These are phyloP conservation scores for Lasiodiplodia citricola DNA, from an alignment of 2,329 filamentous ascomycete species.

Conservation along the genomic window DNA sequence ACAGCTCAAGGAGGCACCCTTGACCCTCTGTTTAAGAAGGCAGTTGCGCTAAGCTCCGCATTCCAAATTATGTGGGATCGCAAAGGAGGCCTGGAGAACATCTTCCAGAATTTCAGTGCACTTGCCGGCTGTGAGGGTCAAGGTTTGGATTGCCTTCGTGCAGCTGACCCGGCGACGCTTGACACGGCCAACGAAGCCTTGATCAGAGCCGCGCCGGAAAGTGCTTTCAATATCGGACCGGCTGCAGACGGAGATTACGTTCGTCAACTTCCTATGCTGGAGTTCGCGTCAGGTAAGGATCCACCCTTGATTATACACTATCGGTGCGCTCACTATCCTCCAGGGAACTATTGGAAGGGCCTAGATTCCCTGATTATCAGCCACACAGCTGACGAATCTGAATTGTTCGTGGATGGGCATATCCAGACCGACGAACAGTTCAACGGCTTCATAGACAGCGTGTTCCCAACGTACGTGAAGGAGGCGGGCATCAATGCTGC, in stretches of 20 bases:
- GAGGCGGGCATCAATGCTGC: conserved; percentile 21
- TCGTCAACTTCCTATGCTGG: conserved; percentile 27
- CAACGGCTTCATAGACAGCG: conserved; percentile 3
- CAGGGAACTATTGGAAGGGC: conserved; percentile 44
- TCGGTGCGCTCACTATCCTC: not conserved
- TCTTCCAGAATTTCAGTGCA: conserved; percentile 35
- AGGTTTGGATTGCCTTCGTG: conserved; percentile 41
- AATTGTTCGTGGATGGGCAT: conserved; percentile 23
- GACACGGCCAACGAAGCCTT: conserved; percentile 35
- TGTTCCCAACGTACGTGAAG: conserved; percentile 15
- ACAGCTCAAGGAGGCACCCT: conserved; percentile 51
- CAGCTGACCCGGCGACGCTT: conserved; percentile 33
- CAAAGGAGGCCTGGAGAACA: conserved; percentile 35
- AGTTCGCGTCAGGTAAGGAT: conserved; percentile 19
- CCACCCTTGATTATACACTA: not conserved
- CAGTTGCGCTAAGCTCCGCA: conserved; percentile 41
- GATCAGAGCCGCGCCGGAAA: conserved; percentile 29
- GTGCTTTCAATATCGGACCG: conserved; percentile 40
- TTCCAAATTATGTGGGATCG: conserved; percentile 33
- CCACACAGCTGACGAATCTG: conserved; percentile 31
- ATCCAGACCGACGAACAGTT: conserved; percentile 25
- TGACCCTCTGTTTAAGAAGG: conserved; percentile 52
- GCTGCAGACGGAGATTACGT: conserved; percentile 42
- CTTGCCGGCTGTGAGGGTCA: conserved; percentile 38
- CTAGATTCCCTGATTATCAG: conserved; percentile 41